These are phyloP conservation scores for Haplosporangium sp. DNA, from an alignment of 371 early-diverging fungal genomes.

Conservation along the genomic window DNA sequence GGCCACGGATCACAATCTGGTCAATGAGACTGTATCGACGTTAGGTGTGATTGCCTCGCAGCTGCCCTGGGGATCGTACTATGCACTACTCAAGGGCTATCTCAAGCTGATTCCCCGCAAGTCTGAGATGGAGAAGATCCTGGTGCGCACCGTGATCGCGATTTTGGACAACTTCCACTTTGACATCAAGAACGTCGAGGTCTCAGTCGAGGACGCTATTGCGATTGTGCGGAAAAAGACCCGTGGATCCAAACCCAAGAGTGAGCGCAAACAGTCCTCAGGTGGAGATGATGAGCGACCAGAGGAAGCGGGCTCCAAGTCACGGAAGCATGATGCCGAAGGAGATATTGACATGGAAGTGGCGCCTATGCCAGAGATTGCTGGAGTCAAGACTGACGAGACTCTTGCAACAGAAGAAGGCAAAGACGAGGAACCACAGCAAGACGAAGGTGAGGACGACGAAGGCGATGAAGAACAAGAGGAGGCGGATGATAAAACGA, in stretches of 20 bases:
- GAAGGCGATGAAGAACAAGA: conserved; percentile 56
- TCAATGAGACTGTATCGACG: conserved; percentile 82
- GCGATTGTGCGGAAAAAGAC: conserved; percentile 38
- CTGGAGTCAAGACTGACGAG: conserved; percentile 47
- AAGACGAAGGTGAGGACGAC: conserved; percentile 48
- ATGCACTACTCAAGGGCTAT: conserved; percentile 76
- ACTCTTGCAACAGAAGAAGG: conserved; percentile 43
- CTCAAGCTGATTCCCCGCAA: conserved; percentile 72
- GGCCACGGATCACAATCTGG: conserved; percentile 75
- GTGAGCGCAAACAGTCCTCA: conserved; percentile 13
- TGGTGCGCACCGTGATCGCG: conserved; percentile 81
- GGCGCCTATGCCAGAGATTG: conserved; percentile 34
- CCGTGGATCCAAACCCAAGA: conserved; percentile 23
- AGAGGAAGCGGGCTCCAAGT: conserved; percentile 55
- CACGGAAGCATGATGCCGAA: conserved; percentile 39
- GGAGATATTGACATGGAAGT: conserved; percentile 59
- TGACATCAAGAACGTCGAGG: conserved; percentile 71
- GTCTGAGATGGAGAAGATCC: conserved; percentile 77
- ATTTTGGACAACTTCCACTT: conserved; percentile 94
- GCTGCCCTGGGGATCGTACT: conserved; percentile 89
- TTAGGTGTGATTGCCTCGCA: conserved; percentile 75
- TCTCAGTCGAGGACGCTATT: conserved; percentile 48
- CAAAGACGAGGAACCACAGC: conserved; percentile 43
- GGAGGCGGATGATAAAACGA: conserved; percentile 37
- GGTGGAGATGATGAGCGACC: conserved; percentile 29